A percentile compares a stretch with the other conserved stretches of the same genome.
Conservation (phyloP, 805 yeast species). For the Kazachstania viticola region DNA sequence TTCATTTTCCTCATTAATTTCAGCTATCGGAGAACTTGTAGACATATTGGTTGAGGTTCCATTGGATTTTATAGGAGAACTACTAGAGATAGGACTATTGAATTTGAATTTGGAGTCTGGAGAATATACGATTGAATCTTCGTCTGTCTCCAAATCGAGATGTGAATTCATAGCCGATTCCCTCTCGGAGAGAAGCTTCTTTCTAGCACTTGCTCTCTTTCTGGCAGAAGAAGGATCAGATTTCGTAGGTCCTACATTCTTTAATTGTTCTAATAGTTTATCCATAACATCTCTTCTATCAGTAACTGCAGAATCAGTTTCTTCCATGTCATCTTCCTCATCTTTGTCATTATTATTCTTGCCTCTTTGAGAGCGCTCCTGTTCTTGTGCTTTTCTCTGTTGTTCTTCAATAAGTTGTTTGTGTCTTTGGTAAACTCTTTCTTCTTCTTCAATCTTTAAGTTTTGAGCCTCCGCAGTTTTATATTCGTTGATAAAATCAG, state of each 20-base stretch:
- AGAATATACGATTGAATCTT: slow-evolving; percentile 21
- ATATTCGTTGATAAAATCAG: slow-evolving; percentile 69
- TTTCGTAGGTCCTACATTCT: slow-evolving; percentile 71
- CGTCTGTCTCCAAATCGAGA: slow-evolving; percentile 16
- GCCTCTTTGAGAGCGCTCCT: slow-evolving; percentile 8
- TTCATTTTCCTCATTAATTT: slow-evolving; percentile 12
- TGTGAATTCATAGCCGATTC: slow-evolving; percentile 8
- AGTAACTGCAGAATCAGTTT: slow-evolving; percentile 8
- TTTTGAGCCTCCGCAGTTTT: slow-evolving; percentile 74
- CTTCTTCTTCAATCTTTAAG: slow-evolving; percentile 70
- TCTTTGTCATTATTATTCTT: slow-evolving; percentile 4
- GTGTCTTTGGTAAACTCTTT: slow-evolving; percentile 62
- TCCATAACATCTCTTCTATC: slow-evolving; percentile 58
- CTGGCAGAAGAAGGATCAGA: slow-evolving; percentile 74
- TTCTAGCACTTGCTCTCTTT: slow-evolving; percentile 65
- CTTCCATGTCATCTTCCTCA: slow-evolving; percentile 5
- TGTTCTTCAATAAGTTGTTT: slow-evolving; percentile 39
- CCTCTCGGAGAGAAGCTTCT: slow-evolving; percentile 33
- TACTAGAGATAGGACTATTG: not conserved
- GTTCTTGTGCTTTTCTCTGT: slow-evolving; percentile 17
- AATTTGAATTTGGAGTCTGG: slow-evolving; percentile 10
- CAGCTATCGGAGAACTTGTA: too few species aligned
- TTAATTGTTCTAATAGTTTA: slow-evolving; percentile 69
- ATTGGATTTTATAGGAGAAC: slow-evolving; percentile 4
- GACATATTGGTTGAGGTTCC: not conserved